phyloP scores from a whole-genome alignment of 331 rosid species.

The Pyrus hybrid region DNA sequence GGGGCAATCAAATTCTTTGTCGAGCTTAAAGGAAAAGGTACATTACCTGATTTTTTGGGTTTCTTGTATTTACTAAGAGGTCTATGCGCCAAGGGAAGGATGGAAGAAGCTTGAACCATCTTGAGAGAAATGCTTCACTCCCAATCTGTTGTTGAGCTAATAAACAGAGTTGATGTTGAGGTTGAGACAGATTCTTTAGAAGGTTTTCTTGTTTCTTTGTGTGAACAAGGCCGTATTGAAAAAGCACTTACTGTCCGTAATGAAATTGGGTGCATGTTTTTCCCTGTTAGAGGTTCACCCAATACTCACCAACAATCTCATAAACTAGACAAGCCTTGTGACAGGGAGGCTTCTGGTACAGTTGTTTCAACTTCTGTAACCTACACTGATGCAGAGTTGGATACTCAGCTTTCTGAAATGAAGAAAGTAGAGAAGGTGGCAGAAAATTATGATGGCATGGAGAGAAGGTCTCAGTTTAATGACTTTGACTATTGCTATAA shows the following conservation, averaged over 20 bases:
- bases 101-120: conserved; percentile 77
- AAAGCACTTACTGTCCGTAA: conserved; percentile 60
- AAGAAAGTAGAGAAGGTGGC: conserved; percentile 10
- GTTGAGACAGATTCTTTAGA: conserved; percentile 54
- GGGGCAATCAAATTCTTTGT: conserved; percentile 53
- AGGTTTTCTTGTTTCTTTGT: conserved; percentile 41
- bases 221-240: conserved; percentile 70
- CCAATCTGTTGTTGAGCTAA: conserved; percentile 35
- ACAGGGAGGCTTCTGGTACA: conserved; percentile 24
- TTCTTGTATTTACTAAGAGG: conserved; percentile 74
- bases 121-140: conserved; percentile 66
- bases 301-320: conserved; percentile 20
- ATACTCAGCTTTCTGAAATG: conserved; percentile 14
- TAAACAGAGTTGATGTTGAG: conserved; percentile 42
- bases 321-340: conserved; percentile 23
- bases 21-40: conserved; percentile 38
- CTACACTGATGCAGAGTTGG: conserved; percentile 11
- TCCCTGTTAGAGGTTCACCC: conserved; percentile 34
- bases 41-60: conserved; percentile 77
- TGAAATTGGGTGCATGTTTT: conserved; percentile 46
- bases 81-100: conserved; percentile 74
- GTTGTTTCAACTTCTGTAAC: conserved; percentile 17
- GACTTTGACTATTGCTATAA: conserved; percentile 53
- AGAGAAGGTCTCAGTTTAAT: conserved; percentile 23
- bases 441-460: conserved; percentile 6